These are phyloP conservation scores for Venturia nashicola DNA, from an alignment of 2,329 filamentous ascomycete genomes.

Conservation along the genomic window DNA sequence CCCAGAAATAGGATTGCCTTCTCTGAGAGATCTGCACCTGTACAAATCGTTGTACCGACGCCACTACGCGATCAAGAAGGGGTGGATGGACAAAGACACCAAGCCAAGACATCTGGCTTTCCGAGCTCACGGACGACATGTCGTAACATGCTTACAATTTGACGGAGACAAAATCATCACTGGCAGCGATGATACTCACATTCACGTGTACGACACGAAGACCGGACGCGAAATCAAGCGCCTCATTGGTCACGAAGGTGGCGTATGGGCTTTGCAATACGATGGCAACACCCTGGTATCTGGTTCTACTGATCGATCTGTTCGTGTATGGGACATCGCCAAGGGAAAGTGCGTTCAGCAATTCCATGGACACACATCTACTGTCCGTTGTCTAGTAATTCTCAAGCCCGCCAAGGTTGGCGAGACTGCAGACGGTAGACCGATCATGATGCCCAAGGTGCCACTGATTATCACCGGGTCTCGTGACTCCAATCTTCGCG, in stretches of 20 bases:
- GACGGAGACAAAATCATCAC: slow-evolving; percentile 97
- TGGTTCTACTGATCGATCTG: slow-evolving; percentile 88
- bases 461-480: slow-evolving; percentile 96
- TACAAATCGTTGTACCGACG: slow-evolving; percentile 95
- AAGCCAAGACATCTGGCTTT: slow-evolving; percentile 90
- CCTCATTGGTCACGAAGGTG: slow-evolving; percentile 87
- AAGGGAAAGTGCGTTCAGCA: slow-evolving; percentile 85
- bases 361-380: slow-evolving; percentile 96
- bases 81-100: slow-evolving; percentile 75
- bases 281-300: slow-evolving; percentile 91
- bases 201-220: slow-evolving; percentile 96
- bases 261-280: slow-evolving; percentile 95
- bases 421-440: slow-evolving; percentile 54
- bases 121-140: slow-evolving; percentile 88
- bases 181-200: slow-evolving; percentile 92
- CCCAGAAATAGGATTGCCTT: slow-evolving; percentile 65
- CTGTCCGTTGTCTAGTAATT: slow-evolving; percentile 90
- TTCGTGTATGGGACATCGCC: slow-evolving; percentile 99
- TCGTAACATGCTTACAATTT: slow-evolving; percentile 95
- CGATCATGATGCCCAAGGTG: slow-evolving; percentile 84
- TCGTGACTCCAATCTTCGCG: slow-evolving; percentile 81
- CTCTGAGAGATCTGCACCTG: slow-evolving; percentile 72
- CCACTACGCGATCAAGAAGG: slow-evolving; percentile 78
- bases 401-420: slow-evolving; percentile 75
- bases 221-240: slow-evolving; percentile 75